A percentile compares a stretch with the other conserved stretches of the same genome.
These are phyloP conservation scores for Phytophthora foliorum DNA, from an alignment of 352 stramenopile species.

Conservation along the genomic window DNA sequence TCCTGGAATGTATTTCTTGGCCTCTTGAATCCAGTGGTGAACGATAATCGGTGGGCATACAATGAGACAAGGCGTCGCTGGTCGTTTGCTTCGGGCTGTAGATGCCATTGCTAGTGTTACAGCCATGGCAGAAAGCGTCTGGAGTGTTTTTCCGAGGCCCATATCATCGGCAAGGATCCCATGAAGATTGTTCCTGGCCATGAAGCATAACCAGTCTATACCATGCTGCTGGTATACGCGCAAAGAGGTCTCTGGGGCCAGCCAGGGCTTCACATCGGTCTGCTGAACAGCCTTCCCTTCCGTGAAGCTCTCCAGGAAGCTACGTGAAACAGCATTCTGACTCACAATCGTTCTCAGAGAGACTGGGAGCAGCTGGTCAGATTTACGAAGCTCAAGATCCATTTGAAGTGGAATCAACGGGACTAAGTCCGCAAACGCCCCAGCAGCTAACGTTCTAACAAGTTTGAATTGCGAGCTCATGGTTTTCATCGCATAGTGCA, in stretches of 20 bases:
- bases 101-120: conserved; percentile 46
- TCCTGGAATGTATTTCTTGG: conserved; percentile 82
- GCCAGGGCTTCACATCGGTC: conserved; percentile 41
- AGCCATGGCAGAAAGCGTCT: conserved; percentile 93
- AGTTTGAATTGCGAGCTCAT: conserved; percentile 61
- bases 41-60: conserved; percentile 96
- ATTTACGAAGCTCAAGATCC: conserved; percentile 53
- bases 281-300: conserved; percentile 64
- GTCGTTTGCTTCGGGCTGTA: not conserved
- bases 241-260: conserved; percentile 44
- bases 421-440: conserved; percentile 77
- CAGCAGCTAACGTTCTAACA: conserved; percentile 60
- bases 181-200: conserved; percentile 77
- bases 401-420: conserved; percentile 81
- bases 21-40: conserved; percentile 95
- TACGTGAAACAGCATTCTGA: conserved; percentile 70
- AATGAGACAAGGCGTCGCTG: conserved; percentile 66
- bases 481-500: conserved; percentile 73
- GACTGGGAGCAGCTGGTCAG: conserved; percentile 10
- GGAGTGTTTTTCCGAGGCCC: conserved; percentile 96
- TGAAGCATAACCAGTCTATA: conserved; percentile 81
- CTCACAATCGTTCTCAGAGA: conserved; percentile 40
- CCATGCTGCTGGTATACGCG: conserved; percentile 85
- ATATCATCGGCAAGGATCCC: conserved; percentile 91
- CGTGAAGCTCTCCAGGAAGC: conserved; percentile 72